Evolutionary conservation across 169 alveolate genomes (phyloP).

Genomic region (Cryptosporidium sp.): DNA sequence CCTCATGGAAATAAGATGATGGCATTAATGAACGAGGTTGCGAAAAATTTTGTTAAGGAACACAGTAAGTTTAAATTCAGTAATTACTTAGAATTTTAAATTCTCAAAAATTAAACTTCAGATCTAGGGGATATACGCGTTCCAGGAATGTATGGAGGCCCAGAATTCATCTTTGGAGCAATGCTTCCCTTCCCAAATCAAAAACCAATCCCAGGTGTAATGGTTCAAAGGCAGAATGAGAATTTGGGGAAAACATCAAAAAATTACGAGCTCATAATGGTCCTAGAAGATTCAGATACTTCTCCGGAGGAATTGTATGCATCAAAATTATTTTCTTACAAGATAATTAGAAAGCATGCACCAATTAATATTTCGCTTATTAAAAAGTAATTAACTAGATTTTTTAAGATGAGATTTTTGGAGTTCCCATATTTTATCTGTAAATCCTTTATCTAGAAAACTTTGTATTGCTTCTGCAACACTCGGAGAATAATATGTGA

Average conservation of each 20-base stretch:
- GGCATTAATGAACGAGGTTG: conserved; percentile 47
- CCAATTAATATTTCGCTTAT: conserved; percentile 62
- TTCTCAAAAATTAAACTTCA: neutral
- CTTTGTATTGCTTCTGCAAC: conserved; percentile 21
- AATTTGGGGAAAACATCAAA: neutral
- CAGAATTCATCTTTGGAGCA: conserved; percentile 74
- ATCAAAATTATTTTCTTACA: conserved; percentile 20
- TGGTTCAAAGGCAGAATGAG: conserved; percentile 27
- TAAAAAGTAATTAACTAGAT: conserved; percentile 25
- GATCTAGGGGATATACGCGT: conserved; percentile 71
- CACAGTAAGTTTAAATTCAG: conserved; percentile 49
- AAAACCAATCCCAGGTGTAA: conserved; percentile 69
- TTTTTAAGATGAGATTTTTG: conserved; percentile 51
- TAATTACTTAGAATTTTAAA: neutral
- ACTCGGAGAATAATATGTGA: conserved; percentile 46
- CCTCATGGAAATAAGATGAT: conserved; percentile 74
- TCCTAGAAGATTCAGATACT: conserved; percentile 18
- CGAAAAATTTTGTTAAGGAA: conserved; percentile 39
- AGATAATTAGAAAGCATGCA: conserved; percentile 27
- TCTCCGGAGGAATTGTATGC: conserved; percentile 73
- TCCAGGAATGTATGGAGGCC: conserved; percentile 76
- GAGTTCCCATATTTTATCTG: conserved; percentile 45
- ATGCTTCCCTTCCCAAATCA: conserved; percentile 71
- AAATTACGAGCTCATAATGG: conserved; percentile 16
- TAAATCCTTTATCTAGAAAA: conserved; percentile 14